Conservation (phyloP, 1,284 basidiomycete species). For the Leccinum subatratum region DNA sequence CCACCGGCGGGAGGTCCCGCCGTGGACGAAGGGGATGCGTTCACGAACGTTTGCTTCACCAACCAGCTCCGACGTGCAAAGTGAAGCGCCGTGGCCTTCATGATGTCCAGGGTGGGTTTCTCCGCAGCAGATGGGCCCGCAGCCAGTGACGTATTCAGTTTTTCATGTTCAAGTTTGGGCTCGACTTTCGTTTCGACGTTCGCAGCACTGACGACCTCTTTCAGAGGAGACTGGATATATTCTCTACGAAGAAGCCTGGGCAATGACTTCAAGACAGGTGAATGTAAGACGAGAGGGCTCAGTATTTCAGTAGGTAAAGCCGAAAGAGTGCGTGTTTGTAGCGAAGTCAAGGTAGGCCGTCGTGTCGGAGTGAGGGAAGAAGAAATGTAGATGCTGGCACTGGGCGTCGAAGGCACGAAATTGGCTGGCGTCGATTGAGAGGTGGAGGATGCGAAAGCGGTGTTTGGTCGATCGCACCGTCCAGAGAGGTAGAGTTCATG, state of each 20-base stretch:
- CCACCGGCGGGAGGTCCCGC: no score
- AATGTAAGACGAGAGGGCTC: slow-evolving; percentile 44
- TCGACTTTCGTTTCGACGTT: slow-evolving; percentile 13
- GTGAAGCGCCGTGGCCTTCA: slow-evolving; percentile 33
- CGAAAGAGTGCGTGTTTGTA: slow-evolving; percentile 32
- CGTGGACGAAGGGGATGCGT: no score
- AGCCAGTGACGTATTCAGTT: slow-evolving; percentile 5
- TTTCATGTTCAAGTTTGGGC: slow-evolving; percentile 3
- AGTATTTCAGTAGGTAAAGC: slow-evolving; percentile 38
- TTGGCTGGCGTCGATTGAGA: slow-evolving; percentile 28
- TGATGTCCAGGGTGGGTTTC: slow-evolving; percentile 22
- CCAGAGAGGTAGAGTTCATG: slow-evolving; percentile 8
- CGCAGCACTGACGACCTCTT: slow-evolving; percentile 14
- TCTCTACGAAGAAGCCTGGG: slow-evolving; percentile 23
- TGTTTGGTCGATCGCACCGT: slow-evolving; percentile 14
- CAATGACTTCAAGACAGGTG: slow-evolving; percentile 29
- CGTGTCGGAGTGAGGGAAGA: slow-evolving; percentile 13
- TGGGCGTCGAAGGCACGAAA: slow-evolving; percentile 32
- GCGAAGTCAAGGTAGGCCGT: slow-evolving; percentile 23
- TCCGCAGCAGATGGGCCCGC: slow-evolving; percentile 3
- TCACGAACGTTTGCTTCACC: slow-evolving; percentile 33
- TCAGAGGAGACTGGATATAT: slow-evolving; percentile 28
- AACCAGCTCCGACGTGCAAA: slow-evolving; percentile 36
- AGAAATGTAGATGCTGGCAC: slow-evolving; percentile 20
- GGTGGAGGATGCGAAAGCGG: slow-evolving; percentile 23